Conservation (phyloP, 352 stramenopile genomes). For the Stramenopiles sp. region DNA sequence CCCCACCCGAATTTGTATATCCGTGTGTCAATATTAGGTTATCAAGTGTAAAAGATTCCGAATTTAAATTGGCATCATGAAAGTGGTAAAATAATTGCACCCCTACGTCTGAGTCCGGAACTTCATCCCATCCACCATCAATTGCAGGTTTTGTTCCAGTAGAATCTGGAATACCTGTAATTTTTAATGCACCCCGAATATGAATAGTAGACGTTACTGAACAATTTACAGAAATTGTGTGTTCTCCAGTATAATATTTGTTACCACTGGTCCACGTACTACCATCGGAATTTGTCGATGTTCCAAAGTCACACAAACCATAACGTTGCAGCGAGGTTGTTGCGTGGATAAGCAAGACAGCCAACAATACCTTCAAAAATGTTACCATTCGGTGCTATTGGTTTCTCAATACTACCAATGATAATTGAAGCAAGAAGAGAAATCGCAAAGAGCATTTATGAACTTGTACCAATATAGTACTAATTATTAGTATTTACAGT, state of each 20-base stretch:
- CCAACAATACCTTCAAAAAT: too few species aligned
- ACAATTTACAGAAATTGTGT: not conserved
- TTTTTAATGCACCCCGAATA: not conserved
- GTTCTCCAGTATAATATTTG: not conserved
- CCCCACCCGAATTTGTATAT: too few species aligned
- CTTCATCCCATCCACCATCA: slow-evolving; percentile 1
- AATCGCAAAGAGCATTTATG: too few species aligned
- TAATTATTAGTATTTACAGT: too few species aligned
- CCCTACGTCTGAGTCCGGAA: not conserved
- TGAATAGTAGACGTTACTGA: not conserved
- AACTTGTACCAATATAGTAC: too few species aligned
- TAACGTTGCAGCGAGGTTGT: not conserved
- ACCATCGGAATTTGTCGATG: not conserved
- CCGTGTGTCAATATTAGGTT: not conserved
- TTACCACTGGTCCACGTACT: not conserved
- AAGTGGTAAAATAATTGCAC: not conserved
- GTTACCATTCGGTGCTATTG: too few species aligned
- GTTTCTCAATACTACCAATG: too few species aligned
- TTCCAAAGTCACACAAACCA: not conserved
- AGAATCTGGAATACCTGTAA: slow-evolving; percentile 6
- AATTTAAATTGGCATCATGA: not conserved
- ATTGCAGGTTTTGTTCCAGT: slow-evolving; percentile 6
- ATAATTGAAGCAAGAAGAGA: too few species aligned
- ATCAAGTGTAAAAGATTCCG: not conserved
- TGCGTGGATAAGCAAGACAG: not conserved